Conservation (phyloP, 768 basidiomycete species). For the Leucocoprinus leucothites region DNA sequence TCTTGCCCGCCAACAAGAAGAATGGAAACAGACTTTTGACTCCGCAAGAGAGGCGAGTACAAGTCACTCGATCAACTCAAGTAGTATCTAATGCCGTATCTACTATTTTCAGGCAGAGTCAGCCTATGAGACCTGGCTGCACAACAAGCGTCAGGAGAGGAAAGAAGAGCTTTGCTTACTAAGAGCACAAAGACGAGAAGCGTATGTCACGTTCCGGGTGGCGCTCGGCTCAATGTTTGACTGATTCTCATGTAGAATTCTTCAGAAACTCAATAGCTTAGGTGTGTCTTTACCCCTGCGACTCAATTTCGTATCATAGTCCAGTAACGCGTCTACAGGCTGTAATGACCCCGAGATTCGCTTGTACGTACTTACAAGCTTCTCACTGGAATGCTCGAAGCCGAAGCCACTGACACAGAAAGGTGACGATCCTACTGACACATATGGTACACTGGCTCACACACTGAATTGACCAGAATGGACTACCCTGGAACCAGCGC, state of each 20-base stretch:
- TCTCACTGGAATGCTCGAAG: neutral
- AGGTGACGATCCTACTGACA: neutral
- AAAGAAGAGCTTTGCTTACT: neutral
- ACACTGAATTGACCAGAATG: neutral
- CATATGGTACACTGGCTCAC: neutral
- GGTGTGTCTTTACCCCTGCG: neutral
- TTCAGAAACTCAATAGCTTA: neutral
- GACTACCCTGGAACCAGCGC: neutral
- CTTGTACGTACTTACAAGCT: neutral
- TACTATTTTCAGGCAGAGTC: neutral
- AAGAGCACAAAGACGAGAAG: neutral
- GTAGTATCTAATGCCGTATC: neutral
- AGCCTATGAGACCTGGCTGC: neutral
- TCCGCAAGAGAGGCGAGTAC: neutral
- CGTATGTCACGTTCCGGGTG: neutral
- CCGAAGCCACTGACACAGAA: neutral
- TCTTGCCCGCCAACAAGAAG: neutral
- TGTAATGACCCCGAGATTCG: neutral
- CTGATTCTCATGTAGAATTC: neutral
- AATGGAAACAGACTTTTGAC: neutral
- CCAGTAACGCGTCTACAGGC: neutral
- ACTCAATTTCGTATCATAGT: neutral
- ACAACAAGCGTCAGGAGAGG: neutral
- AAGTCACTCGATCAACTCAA: neutral
- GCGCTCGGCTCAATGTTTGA: neutral